Percentiles rank a stretch among this genome's conserved stretches.
phyloP scores from a whole-genome alignment of 768 basidiomycete species.

The Candolleomyces eurysporus region DNA sequence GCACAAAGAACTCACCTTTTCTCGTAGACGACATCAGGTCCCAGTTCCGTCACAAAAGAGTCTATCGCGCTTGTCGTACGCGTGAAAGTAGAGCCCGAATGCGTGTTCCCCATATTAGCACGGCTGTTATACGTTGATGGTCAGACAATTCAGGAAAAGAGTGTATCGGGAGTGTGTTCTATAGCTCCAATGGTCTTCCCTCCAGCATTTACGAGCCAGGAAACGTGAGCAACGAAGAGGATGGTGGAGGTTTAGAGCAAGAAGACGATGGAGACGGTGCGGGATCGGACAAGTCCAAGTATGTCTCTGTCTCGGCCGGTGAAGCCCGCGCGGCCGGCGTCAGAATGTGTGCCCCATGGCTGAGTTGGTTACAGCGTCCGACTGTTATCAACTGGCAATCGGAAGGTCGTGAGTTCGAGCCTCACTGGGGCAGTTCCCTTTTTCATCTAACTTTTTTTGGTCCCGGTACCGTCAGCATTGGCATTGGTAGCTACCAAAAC shows the following conservation, averaged over 20 bases:
- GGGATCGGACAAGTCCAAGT: too few relatives aligned
- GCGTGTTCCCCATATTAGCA: slow-evolving; percentile 69
- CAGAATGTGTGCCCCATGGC: slow-evolving; percentile 79
- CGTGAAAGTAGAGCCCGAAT: slow-evolving; percentile 68
- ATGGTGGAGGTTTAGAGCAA: too few relatives aligned
- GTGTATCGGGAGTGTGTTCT: not conserved
- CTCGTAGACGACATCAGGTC: slow-evolving; percentile 85
- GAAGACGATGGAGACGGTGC: too few relatives aligned
- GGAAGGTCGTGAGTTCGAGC: slow-evolving; percentile 72
- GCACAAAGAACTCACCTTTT: slow-evolving; percentile 60
- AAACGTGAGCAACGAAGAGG: too few relatives aligned
- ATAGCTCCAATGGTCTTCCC: too few relatives aligned
- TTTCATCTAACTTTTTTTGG: too few relatives aligned
- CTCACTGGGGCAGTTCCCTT: slow-evolving; percentile 67
- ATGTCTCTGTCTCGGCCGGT: too few relatives aligned
- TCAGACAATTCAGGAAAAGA: not conserved
- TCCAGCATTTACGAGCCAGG: too few relatives aligned
- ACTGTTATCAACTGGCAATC: slow-evolving; percentile 50
- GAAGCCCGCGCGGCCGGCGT: too few relatives aligned
- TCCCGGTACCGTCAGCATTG: too few relatives aligned
- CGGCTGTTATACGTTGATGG: too few relatives aligned
- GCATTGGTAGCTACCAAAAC: too few relatives aligned
- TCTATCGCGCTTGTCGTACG: slow-evolving; percentile 81
- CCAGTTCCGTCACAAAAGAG: slow-evolving; percentile 87
- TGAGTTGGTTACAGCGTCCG: slow-evolving; percentile 79